These are phyloP conservation scores for Earliella scabrosa DNA, from an alignment of 1,284 basidiomycete species.

Conservation along the genomic window DNA sequence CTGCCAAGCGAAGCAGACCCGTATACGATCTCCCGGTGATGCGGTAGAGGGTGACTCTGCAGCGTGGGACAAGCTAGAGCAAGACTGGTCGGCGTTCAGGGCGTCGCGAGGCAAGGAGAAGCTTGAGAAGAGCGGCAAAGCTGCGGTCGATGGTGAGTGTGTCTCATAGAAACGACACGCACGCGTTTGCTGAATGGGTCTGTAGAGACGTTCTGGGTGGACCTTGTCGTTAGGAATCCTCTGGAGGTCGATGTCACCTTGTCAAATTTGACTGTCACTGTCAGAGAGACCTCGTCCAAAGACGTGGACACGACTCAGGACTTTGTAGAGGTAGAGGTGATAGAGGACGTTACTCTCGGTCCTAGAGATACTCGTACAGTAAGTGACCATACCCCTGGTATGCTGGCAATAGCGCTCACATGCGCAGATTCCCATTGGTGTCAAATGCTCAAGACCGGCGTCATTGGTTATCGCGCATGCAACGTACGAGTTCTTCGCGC, in stretches of 20 bases:
- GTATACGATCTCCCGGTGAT: conserved; percentile 57
- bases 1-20: conserved; percentile 55
- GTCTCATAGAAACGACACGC: not conserved
- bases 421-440: conserved; percentile 62
- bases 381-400: conserved; percentile 26
- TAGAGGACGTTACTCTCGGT: conserved; percentile 60
- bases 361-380: conserved; percentile 66
- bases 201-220: conserved; percentile 77
- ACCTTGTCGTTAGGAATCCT: conserved; percentile 70
- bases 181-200: conserved; percentile 7
- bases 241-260: conserved; percentile 71
- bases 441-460: conserved; percentile 54
- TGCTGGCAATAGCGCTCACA: conserved; percentile 1
- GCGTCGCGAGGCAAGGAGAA: conserved; percentile 53
- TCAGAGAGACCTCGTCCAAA: conserved; percentile 44
- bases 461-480: conserved; percentile 59
- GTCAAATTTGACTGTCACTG: conserved; percentile 58
- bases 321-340: conserved; percentile 57
- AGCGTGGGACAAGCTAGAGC: conserved; percentile 66
- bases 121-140: conserved; percentile 58
- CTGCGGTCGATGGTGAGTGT: conserved; percentile 64
- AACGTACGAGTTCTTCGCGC: conserved; percentile 68
- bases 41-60: conserved; percentile 44
- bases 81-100: conserved; percentile 67
- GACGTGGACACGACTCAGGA: conserved; percentile 40